Percentiles rank a stretch among this genome's conserved stretches.
Conservation (phyloP, 495 filamentous ascomycete genomes). For the Aspergillus bridgeri region DNA sequence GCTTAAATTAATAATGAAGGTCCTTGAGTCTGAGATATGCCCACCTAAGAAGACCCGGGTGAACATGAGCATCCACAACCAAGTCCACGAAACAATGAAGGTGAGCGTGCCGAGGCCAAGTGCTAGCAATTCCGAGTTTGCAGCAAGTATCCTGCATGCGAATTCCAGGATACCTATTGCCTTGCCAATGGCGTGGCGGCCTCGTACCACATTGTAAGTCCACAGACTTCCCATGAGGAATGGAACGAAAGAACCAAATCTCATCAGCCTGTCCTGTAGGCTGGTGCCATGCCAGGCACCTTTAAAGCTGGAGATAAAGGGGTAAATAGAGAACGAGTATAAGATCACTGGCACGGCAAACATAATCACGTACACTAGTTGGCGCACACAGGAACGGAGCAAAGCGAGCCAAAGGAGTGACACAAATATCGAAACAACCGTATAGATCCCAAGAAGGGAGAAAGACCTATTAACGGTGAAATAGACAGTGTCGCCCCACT, state of each 20-base stretch:
- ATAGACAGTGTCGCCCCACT: conserved; percentile 88
- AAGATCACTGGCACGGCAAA: conserved; percentile 82
- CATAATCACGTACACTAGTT: conserved; percentile 72
- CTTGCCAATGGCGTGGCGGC: conserved; percentile 72
- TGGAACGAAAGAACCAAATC: conserved; percentile 78
- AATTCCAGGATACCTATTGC: conserved; percentile 89
- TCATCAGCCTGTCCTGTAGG: conserved; percentile 84
- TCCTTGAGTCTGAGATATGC: conserved; percentile 57
- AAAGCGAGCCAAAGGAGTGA: conserved; percentile 89
- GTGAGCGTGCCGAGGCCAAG: conserved; percentile 77
- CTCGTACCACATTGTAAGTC: conserved; percentile 75
- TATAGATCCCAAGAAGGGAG: conserved; percentile 84
- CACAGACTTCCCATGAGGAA: conserved; percentile 70
- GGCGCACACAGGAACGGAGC: conserved; percentile 77
- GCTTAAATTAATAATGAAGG: conserved; percentile 76
- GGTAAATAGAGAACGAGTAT: conserved; percentile 84
- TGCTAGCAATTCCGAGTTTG: conserved; percentile 77
- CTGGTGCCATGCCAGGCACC: conserved; percentile 64
- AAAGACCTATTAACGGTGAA: conserved; percentile 82
- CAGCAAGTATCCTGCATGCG: conserved; percentile 77
- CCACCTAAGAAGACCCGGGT: conserved; percentile 89
- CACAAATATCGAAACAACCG: conserved; percentile 80
- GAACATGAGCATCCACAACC: conserved; percentile 97
- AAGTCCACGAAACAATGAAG: conserved; percentile 80
- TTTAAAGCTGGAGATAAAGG: conserved; percentile 85